Evolutionary conservation across 495 filamentous ascomycete species (phyloP), one percentile per base, ranked within the genome.

Genomic region (Chlorociboria aeruginascens): DNA sequence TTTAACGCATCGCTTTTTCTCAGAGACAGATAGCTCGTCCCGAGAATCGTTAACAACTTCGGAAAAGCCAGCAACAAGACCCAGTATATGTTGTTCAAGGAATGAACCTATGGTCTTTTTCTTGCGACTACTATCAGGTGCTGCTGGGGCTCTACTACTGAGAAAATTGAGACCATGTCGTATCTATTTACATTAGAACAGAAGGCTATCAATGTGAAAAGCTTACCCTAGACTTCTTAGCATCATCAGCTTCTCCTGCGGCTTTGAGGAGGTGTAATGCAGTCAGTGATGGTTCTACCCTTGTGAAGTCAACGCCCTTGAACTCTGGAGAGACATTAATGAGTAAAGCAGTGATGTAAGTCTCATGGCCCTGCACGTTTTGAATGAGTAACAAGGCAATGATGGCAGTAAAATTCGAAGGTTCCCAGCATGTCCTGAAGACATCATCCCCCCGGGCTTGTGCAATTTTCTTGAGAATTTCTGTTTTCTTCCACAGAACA

Each of bases 251-350:
- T 7, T 73, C 73, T 6, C 78, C 85, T 46, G 83, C 77, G 14
- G 76, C 73, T 61, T 90, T 95, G 16, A 98, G 68, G n/a, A 98
- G 67, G 57, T 95, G 83, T 45, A 85, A 77, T 8, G 85, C 81
- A 51, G 84, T 80, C 6, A 73, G 58, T 33, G 89, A 74, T 10
- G 87, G 85, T 44, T 95, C 86, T 45, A 80, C 73, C 51, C 78
- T 77, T 7, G 76, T 70, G 25, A 94, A 68, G 14, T 77, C 75
- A 12, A 73, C 69, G 10, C 77, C 69, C 14, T 72, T 71, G 50
- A 97, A 87, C 16, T 77, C 76, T 12, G 80, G 61, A 39, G 85
- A 82, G 31, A 85, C 73, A 8, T 76, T 70, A 20, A 71, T 64
- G 8, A 97, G 63, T 37, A 82, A 61, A 14, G 75, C 69, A 74